A percentile compares a stretch with the other conserved stretches of the same genome.
phyloP scores from a whole-genome alignment of 805 yeast species.

The Saturnispora besseyi region DNA sequence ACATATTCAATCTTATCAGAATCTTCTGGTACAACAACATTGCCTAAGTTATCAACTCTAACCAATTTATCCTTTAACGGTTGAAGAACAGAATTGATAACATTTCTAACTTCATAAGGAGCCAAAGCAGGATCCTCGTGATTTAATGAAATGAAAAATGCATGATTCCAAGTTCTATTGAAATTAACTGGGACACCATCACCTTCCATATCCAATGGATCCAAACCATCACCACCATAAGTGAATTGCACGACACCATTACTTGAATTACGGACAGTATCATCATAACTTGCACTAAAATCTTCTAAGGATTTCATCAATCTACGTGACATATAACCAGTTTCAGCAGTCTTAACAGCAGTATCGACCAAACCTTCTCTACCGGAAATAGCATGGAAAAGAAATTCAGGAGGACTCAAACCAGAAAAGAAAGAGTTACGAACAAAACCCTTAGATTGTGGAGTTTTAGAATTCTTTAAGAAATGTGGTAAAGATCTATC shows the following conservation, averaged over 20 bases:
- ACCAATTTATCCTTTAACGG: conserved; percentile 54
- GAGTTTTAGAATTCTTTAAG: conserved; percentile 90
- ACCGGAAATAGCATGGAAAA: conserved; percentile 97
- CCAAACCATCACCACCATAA: conserved; percentile 97
- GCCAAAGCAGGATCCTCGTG: conserved; percentile 44
- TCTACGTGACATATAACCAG: conserved; percentile 84
- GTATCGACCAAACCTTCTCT: conserved; percentile 99
- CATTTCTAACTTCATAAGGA: conserved; percentile 59
- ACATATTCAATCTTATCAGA: conserved; percentile 49
- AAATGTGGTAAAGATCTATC: conserved; percentile 97
- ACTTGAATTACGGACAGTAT: conserved; percentile 89
- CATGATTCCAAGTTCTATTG: conserved; percentile 89
- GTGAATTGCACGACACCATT: conserved; percentile 96
- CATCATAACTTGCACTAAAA: conserved; percentile 85
- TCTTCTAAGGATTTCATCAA: conserved; percentile 95
- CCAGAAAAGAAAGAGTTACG: conserved; percentile 94
- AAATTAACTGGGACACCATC: conserved; percentile 96
- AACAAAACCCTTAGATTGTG: conserved; percentile 96
- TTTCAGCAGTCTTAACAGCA: conserved; percentile 96
- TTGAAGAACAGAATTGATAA: conserved; percentile 44
- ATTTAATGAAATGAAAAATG: conserved; percentile 62
- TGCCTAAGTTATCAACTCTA: conserved; percentile 69
- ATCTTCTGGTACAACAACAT: conserved; percentile 36
- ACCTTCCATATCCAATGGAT: conserved; percentile 98
- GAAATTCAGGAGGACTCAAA: conserved; percentile 83